These are phyloP conservation scores for Acacia pycnantha DNA, from an alignment of 331 rosid species.

Conservation along the genomic window DNA sequence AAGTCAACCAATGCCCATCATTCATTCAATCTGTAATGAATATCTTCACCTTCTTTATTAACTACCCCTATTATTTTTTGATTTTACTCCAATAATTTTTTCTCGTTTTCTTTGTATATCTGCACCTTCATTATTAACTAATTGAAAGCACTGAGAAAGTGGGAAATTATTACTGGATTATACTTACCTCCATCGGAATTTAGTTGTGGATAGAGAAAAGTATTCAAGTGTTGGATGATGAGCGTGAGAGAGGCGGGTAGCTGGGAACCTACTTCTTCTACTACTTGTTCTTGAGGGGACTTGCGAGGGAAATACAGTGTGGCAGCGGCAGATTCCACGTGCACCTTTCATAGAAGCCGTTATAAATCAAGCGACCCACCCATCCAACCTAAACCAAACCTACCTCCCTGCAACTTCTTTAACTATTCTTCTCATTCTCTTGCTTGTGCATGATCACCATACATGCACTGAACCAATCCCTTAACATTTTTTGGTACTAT, in stretches of 20 bases:
- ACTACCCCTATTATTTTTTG: neutral
- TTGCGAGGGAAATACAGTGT: slow-evolving; percentile 9
- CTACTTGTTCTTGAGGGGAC: neutral
- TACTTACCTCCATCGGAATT: neutral
- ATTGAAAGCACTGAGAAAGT: neutral
- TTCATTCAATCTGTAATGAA: neutral
- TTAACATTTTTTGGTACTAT: neutral
- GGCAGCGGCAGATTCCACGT: slow-evolving; percentile 57
- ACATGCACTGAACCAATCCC: neutral
- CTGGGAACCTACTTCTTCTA: slow-evolving; percentile 25
- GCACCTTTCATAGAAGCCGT: slow-evolving; percentile 47
- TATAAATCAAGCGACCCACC: slow-evolving; percentile 27
- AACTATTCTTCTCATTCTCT: slow-evolving; percentile 1
- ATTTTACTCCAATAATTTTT: neutral
- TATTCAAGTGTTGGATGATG: neutral
- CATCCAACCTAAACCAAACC: slow-evolving; percentile 34
- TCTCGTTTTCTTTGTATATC: too few species aligned
- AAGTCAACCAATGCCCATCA: slow-evolving; percentile 22
- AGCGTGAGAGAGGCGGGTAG: slow-evolving; percentile 28
- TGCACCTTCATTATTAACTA: too few species aligned
- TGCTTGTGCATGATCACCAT: neutral
- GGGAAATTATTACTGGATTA: neutral
- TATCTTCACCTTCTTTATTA: too few species aligned
- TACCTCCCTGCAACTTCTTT: slow-evolving; percentile 34
- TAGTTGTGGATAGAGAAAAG: neutral